These are phyloP conservation scores for Zymoseptoria pseudotritici DNA, from an alignment of 2,329 filamentous ascomycete genomes.

Conservation along the genomic window DNA sequence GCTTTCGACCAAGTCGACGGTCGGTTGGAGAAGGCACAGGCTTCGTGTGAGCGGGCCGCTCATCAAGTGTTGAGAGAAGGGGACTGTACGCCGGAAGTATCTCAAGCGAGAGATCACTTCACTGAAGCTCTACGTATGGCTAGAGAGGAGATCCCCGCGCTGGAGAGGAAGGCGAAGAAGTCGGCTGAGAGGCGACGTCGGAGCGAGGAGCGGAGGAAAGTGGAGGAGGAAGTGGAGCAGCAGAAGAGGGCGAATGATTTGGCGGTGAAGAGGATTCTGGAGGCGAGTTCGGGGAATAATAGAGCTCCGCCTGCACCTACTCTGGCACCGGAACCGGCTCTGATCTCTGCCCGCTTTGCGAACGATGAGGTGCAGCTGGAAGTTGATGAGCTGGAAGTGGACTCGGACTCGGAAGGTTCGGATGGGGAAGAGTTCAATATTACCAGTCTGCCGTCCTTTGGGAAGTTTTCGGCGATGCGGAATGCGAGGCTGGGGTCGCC, in stretches of 20 bases:
- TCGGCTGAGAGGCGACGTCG: slow-evolving; percentile 17
- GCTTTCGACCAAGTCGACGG: slow-evolving; percentile 62
- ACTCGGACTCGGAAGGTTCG: slow-evolving; percentile 8
- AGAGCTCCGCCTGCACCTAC: background rate
- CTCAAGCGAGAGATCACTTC: slow-evolving; percentile 60
- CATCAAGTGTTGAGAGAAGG: slow-evolving; percentile 86
- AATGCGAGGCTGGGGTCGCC: slow-evolving; percentile 4
- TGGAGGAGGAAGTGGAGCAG: slow-evolving; percentile 12
- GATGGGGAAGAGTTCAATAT: slow-evolving; percentile 15
- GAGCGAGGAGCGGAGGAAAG: slow-evolving; percentile 18
- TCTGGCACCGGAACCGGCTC: too few species aligned
- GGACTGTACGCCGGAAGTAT: slow-evolving; percentile 71
- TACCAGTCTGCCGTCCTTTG: slow-evolving; percentile 5
- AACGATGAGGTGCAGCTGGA: slow-evolving; percentile 11
- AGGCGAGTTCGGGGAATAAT: background rate
- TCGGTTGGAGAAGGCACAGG: slow-evolving; percentile 70
- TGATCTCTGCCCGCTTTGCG: background rate
- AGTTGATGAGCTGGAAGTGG: slow-evolving; percentile 15
- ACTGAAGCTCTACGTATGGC: slow-evolving; percentile 52
- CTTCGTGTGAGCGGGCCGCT: slow-evolving; percentile 75
- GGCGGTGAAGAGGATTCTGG: background rate
- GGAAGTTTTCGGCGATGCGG: slow-evolving; percentile 8
- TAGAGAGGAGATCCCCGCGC: slow-evolving; percentile 18
- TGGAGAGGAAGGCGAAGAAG: slow-evolving; percentile 18
- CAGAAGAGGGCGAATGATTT: background rate